Evolutionary conservation across 805 yeast species (phyloP).

Genomic region (Metschnikowia picachoensis): DNA sequence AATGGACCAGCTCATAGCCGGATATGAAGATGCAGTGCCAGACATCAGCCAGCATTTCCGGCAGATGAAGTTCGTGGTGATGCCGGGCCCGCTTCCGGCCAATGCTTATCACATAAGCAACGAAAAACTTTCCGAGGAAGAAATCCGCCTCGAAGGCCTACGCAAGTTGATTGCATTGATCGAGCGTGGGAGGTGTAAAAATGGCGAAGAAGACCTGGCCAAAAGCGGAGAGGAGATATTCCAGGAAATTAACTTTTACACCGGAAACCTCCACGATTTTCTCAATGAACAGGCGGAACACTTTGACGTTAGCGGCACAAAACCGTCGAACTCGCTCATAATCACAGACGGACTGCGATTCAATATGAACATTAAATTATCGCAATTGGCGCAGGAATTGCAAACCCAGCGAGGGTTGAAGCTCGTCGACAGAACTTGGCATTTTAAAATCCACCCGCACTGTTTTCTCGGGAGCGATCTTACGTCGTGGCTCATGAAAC

Average conservation of each 20-base stretch:
- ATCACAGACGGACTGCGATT: slow-evolving; percentile 37
- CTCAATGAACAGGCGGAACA: slow-evolving; percentile 46
- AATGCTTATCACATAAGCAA: slow-evolving; percentile 45
- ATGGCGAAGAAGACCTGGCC: slow-evolving; percentile 20
- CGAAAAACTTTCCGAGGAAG: slow-evolving; percentile 75
- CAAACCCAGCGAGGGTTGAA: slow-evolving; percentile 62
- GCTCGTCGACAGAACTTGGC: slow-evolving; percentile 85
- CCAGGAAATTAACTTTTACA: slow-evolving; percentile 82
- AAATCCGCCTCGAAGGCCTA: slow-evolving; percentile 87
- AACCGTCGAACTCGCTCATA: slow-evolving; percentile 29
- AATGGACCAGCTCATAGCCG: slow-evolving; percentile 88
- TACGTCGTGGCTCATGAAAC: slow-evolving; percentile 79
- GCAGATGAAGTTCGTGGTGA: slow-evolving; percentile 76
- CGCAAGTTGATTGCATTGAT: slow-evolving; percentile 61
- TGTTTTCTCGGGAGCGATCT: slow-evolving; percentile 84
- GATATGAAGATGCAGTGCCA: slow-evolving; percentile 72
- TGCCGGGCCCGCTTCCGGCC: slow-evolving; percentile 72
- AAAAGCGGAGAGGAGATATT: slow-evolving; percentile 43
- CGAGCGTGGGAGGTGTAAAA: slow-evolving; percentile 50
- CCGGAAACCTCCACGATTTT: slow-evolving; percentile 74
- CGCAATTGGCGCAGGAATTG: slow-evolving; percentile 57
- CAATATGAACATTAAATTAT: slow-evolving; percentile 46
- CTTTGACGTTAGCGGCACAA: slow-evolving; percentile 35
- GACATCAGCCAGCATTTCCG: slow-evolving; percentile 52
- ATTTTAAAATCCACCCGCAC: slow-evolving; percentile 68